Base-by-base conservation (phyloP, 768 basidiomycete genomes). In the Tricholoma saponaceum region DNA sequence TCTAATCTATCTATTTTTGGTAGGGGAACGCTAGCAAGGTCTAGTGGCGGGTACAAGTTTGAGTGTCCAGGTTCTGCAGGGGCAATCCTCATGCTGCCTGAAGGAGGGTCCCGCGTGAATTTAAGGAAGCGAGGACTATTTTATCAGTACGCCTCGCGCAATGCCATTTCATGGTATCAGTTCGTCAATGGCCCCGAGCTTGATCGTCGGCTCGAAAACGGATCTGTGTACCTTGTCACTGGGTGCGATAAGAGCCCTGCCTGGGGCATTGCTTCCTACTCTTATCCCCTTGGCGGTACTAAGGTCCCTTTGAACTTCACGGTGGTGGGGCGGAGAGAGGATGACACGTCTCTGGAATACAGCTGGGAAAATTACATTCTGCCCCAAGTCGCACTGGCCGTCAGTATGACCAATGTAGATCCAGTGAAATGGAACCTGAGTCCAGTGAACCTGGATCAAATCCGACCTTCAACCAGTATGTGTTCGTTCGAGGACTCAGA, bases 211-310 rank as follows among this genome's bases (percentile, higher is more conserved):
- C 54, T 60, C 20, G 54, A 58, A n/a, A 62, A 60, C 41, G 66
- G 62, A 39, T 37, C 62, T 23, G 39, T 66, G n/a, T 66, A 60
- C 55, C 60, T 66, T 20, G 41, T 67, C 8, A 65, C 65, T 9
- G 64, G 63, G 13, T 57, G 33, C 32, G 67, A 66, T 52, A 68
- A 68, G 54, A 52, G 61, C 16, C 14, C 22, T 14, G 55, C 61
- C 8, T 64, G 65, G 63, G 60, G 58, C 55, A 54, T 63, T 3
- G 60, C 60, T 5, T 47, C 60, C 10, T 62, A 63, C 41, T 53
- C 59, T 20, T 50, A 62, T 23, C 56, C 39, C 25, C 57, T 58
- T 30, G 57, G 44, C 7, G 55, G 57, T 4, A 4, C 3, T 32
- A 41, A 50, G 20, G 39, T 54, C 16, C 58, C 58, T 13, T 51